Percentiles rank a stretch among this genome's conserved stretches.
Evolutionary conservation across 1,284 basidiomycete species (phyloP).

Genomic region (Sporisorium graminicola): DNA sequence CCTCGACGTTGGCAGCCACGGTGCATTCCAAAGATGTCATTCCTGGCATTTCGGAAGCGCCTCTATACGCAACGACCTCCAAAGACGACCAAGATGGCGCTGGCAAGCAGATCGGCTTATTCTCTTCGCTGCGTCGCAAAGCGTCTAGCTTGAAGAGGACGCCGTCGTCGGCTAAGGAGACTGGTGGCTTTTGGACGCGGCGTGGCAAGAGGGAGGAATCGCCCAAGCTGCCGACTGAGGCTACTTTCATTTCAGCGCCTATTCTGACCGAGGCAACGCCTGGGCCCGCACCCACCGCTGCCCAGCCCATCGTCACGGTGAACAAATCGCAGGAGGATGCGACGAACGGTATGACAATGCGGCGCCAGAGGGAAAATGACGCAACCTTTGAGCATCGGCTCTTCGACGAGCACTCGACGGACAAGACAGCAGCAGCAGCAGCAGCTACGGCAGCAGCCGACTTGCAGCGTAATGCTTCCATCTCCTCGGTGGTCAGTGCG

Average conservation of each 20-base stretch:
- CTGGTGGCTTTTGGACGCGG: conserved; percentile 33
- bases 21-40: conserved; percentile 3
- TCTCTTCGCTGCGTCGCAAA: conserved; percentile 55
- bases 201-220: conserved; percentile 28
- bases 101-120: conserved; percentile 45
- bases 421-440: conserved; percentile 1
- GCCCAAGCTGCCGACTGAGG: conserved; percentile 29
- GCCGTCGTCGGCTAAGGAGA: conserved; percentile 31
- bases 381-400: conserved; percentile 39
- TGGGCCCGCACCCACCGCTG: conserved; percentile 16
- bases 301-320: conserved; percentile 18
- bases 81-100: conserved; percentile 16
- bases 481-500: conserved; percentile 38
- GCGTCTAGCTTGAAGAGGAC: conserved; percentile 42
- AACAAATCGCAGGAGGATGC: conserved; percentile 8
- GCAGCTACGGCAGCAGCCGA: conserved; percentile 11
- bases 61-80: neutral
- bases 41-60: conserved; percentile 5
- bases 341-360: neutral
- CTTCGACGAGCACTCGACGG: conserved; percentile 14
- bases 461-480: conserved; percentile 36
- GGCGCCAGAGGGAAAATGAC: conserved; percentile 13
- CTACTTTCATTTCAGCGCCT: conserved; percentile 44
- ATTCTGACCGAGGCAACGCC: conserved; percentile 27
- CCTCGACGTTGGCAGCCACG: neutral